Conservation (phyloP, 1,139 yeast species). For the Yamadazyma diospyri region DNA sequence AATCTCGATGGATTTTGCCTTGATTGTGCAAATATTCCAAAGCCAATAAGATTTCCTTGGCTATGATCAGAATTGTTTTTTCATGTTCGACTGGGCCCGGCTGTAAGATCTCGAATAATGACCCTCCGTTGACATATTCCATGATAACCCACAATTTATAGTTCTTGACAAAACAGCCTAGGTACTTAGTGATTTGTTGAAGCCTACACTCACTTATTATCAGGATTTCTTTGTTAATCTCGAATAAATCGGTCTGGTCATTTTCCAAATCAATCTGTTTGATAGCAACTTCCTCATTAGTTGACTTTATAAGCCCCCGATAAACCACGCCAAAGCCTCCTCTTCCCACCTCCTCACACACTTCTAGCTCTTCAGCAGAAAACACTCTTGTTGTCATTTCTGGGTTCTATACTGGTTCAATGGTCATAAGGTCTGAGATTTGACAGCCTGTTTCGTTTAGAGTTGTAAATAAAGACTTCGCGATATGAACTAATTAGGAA, state of each 20-base stretch:
- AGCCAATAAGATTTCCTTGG: constrained; percentile 61
- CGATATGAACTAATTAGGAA: too few relatives aligned
- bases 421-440: not conserved
- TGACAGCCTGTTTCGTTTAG: not conserved
- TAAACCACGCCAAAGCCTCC: constrained; percentile 91
- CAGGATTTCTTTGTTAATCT: constrained; percentile 75
- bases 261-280: constrained; percentile 78
- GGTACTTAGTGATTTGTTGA: constrained; percentile 67
- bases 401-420: not conserved
- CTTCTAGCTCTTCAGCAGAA: constrained; percentile 43
- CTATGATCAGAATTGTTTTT: constrained; percentile 51
- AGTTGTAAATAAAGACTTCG: constrained; percentile 1
- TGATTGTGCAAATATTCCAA: constrained; percentile 68
- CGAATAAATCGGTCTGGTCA: constrained; percentile 71
- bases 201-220: constrained; percentile 73
- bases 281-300: constrained; percentile 55
- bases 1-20: constrained; percentile 83
- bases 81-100: constrained; percentile 56
- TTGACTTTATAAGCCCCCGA: constrained; percentile 57
- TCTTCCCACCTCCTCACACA: constrained; percentile 76
- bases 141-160: constrained; percentile 81
- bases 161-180: constrained; percentile 79
- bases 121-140: constrained; percentile 86
- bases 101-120: constrained; percentile 61
- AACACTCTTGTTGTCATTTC: constrained; percentile 17